Evolutionary conservation across 2,329 filamentous ascomycete species (phyloP).

Genomic region (Erysiphe pulchra): DNA sequence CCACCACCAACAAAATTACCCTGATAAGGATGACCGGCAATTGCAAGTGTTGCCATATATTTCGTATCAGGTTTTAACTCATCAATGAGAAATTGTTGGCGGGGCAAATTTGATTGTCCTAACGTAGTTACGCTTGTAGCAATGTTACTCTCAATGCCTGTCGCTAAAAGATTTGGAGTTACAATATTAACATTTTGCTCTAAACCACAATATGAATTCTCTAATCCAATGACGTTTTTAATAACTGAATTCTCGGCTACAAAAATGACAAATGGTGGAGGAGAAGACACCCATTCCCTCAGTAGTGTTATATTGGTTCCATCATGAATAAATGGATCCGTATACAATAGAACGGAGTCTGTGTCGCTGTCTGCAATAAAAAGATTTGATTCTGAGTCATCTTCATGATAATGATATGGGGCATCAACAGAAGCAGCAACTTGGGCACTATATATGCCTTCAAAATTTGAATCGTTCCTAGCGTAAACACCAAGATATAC

Average conservation of each 20-base stretch:
- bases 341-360: conserved; percentile 52
- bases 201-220: conserved; percentile 63
- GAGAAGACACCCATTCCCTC: conserved; percentile 26
- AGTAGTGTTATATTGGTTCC: conserved; percentile 21
- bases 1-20: conserved; percentile 45
- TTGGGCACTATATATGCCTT: conserved; percentile 51
- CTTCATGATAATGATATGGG: conserved; percentile 43
- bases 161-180: conserved; percentile 33
- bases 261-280: conserved; percentile 52
- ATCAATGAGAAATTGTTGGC: conserved; percentile 69
- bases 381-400: conserved; percentile 19
- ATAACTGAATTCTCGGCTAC: conserved; percentile 34
- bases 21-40: conserved; percentile 24
- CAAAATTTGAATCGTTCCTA: conserved; percentile 25
- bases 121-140: conserved; percentile 41
- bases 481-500: conserved; percentile 58
- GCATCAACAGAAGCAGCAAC: conserved; percentile 60
- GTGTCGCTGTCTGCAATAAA: conserved; percentile 70
- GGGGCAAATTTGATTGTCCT: conserved; percentile 39
- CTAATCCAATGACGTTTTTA: conserved; percentile 28
- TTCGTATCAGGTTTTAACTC: conserved; percentile 44
- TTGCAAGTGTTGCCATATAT: conserved; percentile 53
- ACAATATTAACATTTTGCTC: conserved; percentile 18
- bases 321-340: conserved; percentile 38
- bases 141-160: conserved; percentile 19